phyloP scores from a whole-genome alignment of 305 asterid species.

The Solanum aculeatissimum region DNA sequence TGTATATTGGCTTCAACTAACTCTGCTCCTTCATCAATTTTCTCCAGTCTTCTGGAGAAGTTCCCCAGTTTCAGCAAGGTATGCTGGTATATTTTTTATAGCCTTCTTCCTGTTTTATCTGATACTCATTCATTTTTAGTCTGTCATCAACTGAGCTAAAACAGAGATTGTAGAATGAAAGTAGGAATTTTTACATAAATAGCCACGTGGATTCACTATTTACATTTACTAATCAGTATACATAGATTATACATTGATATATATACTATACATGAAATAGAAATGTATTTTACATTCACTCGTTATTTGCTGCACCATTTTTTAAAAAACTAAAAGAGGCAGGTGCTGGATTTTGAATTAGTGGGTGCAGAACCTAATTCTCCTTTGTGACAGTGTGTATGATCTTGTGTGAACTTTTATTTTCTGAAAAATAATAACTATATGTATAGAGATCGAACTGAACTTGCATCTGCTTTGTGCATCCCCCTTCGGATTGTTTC shows the following conservation, averaged over 20 bases:
- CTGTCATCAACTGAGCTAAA: neutral
- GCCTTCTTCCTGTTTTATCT: neutral
- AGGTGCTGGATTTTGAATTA: neutral
- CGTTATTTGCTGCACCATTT: neutral
- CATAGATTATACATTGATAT: neutral
- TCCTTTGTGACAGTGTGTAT: neutral
- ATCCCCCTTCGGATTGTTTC: neutral
- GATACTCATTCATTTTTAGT: neutral
- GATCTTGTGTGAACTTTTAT: neutral
- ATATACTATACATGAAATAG: neutral
- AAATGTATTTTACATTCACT: neutral
- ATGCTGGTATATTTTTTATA: neutral
- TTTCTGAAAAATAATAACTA: neutral
- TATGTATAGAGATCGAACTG: neutral
- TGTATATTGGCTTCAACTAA: conserved; percentile 57
- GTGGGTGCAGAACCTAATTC: neutral
- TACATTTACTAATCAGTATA: neutral
- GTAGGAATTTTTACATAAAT: neutral
- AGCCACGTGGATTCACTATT: neutral
- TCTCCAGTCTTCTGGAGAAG: conserved; percentile 35
- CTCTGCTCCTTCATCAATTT: conserved; percentile 54
- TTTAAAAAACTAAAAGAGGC: neutral
- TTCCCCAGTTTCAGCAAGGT: conserved; percentile 56
- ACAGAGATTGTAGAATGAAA: neutral
- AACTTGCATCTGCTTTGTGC: neutral